These are phyloP conservation scores for Biscogniauxia mediterranea DNA, from an alignment of 2,329 filamentous ascomycete genomes.

Conservation along the genomic window DNA sequence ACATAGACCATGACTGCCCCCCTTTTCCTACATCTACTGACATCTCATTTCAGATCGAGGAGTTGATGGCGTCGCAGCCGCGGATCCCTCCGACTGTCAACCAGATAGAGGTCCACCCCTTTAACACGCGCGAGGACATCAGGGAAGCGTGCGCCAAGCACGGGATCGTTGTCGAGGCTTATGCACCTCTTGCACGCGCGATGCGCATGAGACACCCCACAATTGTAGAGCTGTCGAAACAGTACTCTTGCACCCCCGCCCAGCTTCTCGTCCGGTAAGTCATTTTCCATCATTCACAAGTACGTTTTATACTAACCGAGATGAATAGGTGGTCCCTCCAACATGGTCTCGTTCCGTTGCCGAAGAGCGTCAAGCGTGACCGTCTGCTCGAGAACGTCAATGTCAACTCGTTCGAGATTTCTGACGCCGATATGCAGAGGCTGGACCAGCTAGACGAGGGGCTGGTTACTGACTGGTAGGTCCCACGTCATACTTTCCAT, in stretches of 20 bases:
- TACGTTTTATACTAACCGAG: not conserved
- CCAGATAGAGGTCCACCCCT: conserved; percentile 80
- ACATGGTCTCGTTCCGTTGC: conserved; percentile 68
- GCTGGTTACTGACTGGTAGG: conserved; percentile 66
- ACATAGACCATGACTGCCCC: too few species aligned
- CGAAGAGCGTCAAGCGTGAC: conserved; percentile 65
- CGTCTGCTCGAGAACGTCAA: conserved; percentile 65
- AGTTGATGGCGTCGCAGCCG: conserved; percentile 63
- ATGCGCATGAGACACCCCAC: conserved; percentile 67
- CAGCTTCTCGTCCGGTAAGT: conserved; percentile 65
- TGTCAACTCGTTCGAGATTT: conserved; percentile 60
- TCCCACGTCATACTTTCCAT: conserved; percentile 4
- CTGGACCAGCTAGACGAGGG: conserved; percentile 69
- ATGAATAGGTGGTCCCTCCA: conserved; percentile 68
- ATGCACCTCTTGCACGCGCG: conserved; percentile 72
- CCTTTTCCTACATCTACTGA: conserved; percentile 1
- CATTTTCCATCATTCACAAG: not conserved
- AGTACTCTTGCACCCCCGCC: conserved; percentile 68
- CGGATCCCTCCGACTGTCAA: conserved; percentile 68
- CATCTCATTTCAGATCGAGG: conserved; percentile 53
- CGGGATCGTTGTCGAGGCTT: conserved; percentile 72
- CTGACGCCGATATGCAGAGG: conserved; percentile 57
- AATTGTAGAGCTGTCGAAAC: conserved; percentile 60
- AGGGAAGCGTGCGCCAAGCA: conserved; percentile 63
- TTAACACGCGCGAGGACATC: conserved; percentile 72